These are phyloP conservation scores for Melampsora abietis-canadensis DNA, from an alignment of 1,284 basidiomycete species.

Conservation along the genomic window DNA sequence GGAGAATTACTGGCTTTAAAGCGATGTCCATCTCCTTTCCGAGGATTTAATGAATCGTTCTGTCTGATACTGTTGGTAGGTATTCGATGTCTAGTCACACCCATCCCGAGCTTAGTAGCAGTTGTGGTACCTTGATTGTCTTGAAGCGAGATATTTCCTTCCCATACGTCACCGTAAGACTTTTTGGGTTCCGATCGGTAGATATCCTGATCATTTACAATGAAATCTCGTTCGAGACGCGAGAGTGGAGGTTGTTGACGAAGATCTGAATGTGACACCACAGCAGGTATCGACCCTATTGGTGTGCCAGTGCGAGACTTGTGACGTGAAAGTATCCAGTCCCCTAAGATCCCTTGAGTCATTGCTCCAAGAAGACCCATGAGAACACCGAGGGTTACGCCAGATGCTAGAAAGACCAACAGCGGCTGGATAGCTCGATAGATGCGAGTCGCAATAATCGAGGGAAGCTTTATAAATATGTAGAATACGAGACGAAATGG, in stretches of 20 bases:
- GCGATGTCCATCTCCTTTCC: neutral
- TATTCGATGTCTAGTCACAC: neutral
- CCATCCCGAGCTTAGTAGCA: neutral
- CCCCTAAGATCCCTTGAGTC: neutral
- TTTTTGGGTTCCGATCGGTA: too few species aligned
- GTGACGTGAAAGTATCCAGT: neutral
- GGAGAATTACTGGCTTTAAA: neutral
- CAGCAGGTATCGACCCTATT: neutral
- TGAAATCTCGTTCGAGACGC: neutral
- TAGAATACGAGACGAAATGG: neutral
- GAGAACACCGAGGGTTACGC: neutral
- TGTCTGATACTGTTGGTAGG: neutral
- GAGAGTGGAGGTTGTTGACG: neutral
- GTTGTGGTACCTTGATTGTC: slow-evolving; percentile 1
- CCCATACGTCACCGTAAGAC: neutral
- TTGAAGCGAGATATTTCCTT: neutral
- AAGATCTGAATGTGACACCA: neutral
- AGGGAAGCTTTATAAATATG: neutral
- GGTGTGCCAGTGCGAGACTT: neutral
- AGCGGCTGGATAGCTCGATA: neutral
- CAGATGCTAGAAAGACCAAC: neutral
- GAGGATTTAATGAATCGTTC: neutral
- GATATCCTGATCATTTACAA: too few species aligned
- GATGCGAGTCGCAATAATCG: neutral
- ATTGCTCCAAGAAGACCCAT: slow-evolving; percentile 6